Base-by-base conservation (phyloP, 768 basidiomycete genomes). In the Inosperma sp. region DNA sequence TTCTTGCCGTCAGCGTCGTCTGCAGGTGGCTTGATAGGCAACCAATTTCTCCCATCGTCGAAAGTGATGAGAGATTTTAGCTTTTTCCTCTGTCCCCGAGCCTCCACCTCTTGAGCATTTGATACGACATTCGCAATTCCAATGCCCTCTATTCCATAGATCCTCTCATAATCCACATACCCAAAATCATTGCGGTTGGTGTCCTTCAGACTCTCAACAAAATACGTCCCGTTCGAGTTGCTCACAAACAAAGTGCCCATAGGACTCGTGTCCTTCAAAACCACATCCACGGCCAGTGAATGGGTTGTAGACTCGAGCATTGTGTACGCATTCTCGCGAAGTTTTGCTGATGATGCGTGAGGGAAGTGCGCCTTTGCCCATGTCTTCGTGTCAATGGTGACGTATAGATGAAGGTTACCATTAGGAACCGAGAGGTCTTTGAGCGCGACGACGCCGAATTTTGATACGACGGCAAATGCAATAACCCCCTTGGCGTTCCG, bases 351-450 rank as follows among this genome's bases (percentile, higher is more conserved):
- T 0, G 83, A 84, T 3, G 88, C 85, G 62, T 96, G 96, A 3
- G 96, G 96, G 75, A 99, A 98, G 53, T 83, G 82, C 2, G 91
- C 93, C 58, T 85, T 83, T 2, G 87, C 85, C 93, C 93, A 99
- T 2, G 73, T 78, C 60, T 79, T 76, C 6, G 88, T 84, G 65
- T 98, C 89, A 4, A 89, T 76, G 0, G 88, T 81, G 30, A 96
- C 92, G 60, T 92, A 98, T 8, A 97, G 73, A 39, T 84, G 65
- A 86, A 90, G 88, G 57, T 93, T 84, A 13, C 83, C 84, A 5
- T 74, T 68, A 30, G 68, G 78, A 4, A 70, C 72, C 2, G 73
- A 68, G 14, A 83, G 53, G 54, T 91, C 91, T 67, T 83, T 86
- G 56, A 98, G 61, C 2, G 94, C 95, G 5, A 91, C 93, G 8